These are phyloP conservation scores for Penicillium angulare DNA, from an alignment of 495 filamentous ascomycete species.

Conservation along the genomic window DNA sequence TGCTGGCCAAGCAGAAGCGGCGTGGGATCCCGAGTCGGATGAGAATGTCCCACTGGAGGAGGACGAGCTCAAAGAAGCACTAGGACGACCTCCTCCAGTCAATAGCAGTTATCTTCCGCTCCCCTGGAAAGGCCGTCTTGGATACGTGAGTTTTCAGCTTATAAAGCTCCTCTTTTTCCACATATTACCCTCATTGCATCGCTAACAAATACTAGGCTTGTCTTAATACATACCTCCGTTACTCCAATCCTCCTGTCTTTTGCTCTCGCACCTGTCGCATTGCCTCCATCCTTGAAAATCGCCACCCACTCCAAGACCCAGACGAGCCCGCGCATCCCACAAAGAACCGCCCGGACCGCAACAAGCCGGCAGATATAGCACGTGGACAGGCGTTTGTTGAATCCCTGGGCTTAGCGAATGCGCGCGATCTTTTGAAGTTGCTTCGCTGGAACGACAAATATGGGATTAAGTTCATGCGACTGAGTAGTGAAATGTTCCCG, in stretches of 20 bases:
- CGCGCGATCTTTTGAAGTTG: conserved; percentile 79
- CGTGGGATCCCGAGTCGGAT: conserved; percentile 49
- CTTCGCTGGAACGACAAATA: conserved; percentile 92
- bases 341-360: conserved; percentile 79
- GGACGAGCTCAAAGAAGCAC: conserved; percentile 47
- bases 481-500: conserved; percentile 95
- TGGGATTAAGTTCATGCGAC: conserved; percentile 86
- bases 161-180: too few species aligned
- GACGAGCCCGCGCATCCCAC: conserved; percentile 72
- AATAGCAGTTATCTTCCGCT: conserved; percentile 85
- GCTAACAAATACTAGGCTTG: conserved; percentile 59
- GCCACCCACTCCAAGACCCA: conserved; percentile 74
- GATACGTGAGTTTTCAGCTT: conserved; percentile 83
- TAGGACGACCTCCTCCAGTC: conserved; percentile 69
- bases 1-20: conserved; percentile 17
- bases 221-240: conserved; percentile 88
- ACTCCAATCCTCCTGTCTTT: conserved; percentile 82
- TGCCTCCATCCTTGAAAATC: conserved; percentile 83
- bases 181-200: too few species aligned
- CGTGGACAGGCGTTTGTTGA: conserved; percentile 73
- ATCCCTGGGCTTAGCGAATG: conserved; percentile 76
- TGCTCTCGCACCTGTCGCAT: conserved; percentile 91
- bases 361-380: conserved; percentile 58
- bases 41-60: conserved; percentile 40
- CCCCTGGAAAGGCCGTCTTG: conserved; percentile 89